Conservation (phyloP, 306 rosid species). For the Vigna trinervia region DNA sequence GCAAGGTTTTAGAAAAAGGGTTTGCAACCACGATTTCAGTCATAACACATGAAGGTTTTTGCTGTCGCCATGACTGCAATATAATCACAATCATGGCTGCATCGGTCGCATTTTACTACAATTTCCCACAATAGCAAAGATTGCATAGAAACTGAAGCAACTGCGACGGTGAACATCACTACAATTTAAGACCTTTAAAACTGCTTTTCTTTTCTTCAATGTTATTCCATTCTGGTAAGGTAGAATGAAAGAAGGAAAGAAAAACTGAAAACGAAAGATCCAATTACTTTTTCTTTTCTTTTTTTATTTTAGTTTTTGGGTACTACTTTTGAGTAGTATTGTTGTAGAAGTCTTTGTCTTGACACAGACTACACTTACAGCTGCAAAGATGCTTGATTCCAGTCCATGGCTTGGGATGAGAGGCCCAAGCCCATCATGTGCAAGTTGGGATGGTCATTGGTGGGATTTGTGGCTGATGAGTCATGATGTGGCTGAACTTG, state of each 20-base stretch:
- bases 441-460: conserved; percentile 67
- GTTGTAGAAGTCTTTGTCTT: conserved; percentile 28
- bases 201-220: not conserved
- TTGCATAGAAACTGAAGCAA: not conserved
- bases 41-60: not conserved
- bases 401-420: conserved; percentile 71
- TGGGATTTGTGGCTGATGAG: conserved; percentile 46
- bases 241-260: not conserved
- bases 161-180: too few species aligned
- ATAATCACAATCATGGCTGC: not conserved
- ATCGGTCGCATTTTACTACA: not conserved
- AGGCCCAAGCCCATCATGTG: conserved; percentile 89
- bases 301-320: not conserved
- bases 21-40: not conserved
- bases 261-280: conserved; percentile 23
- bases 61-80: not conserved
- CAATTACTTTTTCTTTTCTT: conserved; percentile 10
- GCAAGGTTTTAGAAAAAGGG: not conserved
- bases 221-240: conserved; percentile 35
- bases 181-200: not conserved
- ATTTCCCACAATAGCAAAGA: not conserved
- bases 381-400: conserved; percentile 75
- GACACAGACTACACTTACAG: conserved; percentile 64
- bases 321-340: conserved; percentile 3
- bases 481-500: conserved; percentile 46